These are phyloP conservation scores for Coemansia furcata DNA, from an alignment of 192 early-diverging fungal genomes.

Conservation along the genomic window DNA sequence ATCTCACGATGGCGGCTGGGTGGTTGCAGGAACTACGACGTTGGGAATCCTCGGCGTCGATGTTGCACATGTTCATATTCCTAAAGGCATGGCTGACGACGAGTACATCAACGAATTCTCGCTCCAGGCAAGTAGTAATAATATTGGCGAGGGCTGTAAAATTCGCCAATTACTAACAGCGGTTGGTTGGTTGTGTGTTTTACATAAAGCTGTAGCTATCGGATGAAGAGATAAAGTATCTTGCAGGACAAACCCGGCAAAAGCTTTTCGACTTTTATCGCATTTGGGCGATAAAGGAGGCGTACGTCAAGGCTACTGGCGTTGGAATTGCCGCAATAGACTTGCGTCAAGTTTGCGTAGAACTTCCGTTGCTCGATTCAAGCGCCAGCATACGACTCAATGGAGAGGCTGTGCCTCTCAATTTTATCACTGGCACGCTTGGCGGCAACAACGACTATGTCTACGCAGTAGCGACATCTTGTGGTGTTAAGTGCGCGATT, in stretches of 20 bases:
- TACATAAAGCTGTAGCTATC: constrained; percentile 28
- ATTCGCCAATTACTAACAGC: neutral
- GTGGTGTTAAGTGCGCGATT: neutral
- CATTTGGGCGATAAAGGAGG: constrained; percentile 47
- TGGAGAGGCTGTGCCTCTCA: neutral
- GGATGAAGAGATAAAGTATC: constrained; percentile 7
- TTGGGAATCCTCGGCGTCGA: constrained; percentile 31
- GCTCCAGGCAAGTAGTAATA: constrained; percentile 15
- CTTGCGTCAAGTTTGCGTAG: constrained; percentile 17
- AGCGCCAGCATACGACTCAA: neutral
- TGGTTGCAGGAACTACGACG: constrained; percentile 18
- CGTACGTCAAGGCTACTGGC: constrained; percentile 42
- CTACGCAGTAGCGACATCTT: constrained; percentile 12
- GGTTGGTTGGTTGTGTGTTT: neutral
- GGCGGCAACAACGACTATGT: constrained; percentile 7
- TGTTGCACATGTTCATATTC: constrained; percentile 21
- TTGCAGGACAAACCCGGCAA: neutral
- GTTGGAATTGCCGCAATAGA: constrained; percentile 19
- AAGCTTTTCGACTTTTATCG: constrained; percentile 31
- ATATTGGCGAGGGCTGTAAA: neutral
- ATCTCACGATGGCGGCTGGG: constrained; percentile 43
- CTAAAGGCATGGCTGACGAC: constrained; percentile 4
- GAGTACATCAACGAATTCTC: constrained; percentile 34
- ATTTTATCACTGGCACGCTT: constrained; percentile 6
- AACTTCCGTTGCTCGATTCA: neutral